Evolutionary conservation across 495 filamentous ascomycete species (phyloP), one percentile per base, ranked within the genome.

Genomic region (Polyplosphaeria fusca): DNA sequence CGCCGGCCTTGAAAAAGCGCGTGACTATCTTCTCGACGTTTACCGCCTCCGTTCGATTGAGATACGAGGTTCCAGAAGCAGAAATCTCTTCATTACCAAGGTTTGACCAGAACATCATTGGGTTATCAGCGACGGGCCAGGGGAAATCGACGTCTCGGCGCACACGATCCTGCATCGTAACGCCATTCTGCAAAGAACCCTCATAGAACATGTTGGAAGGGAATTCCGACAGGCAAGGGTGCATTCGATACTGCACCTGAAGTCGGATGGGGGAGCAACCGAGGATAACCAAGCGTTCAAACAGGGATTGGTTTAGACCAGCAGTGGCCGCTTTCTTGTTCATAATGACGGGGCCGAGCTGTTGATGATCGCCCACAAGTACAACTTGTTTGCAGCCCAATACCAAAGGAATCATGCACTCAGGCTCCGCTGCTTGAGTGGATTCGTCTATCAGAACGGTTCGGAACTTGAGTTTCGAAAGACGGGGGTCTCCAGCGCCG

Each of bases 61-160:
- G 84, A 67, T 97, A 99, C 7, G 92, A 96, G 0, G 94, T 99
- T 65, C 93, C 94, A 9, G 90, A 96, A 0, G 94, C 93, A 39
- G 91, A 95, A 49, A 99, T 97, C 70, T 99, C 93, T 68, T 99
- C 93, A 53, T 93, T 95, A 48, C 93, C 93, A 40, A 96, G 76
- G 68, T 97, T 97, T 5, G 91, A 94, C 93, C 93, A 99, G 76
- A 99, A 99, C 93, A 97, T 97, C 93, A 99, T 99, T 7, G 93
- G 93, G 54, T 84, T 86, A 62, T 97, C 94, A 44, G 77, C 81
- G 38, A 95, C 90, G 12, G 93, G 93, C 93, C 93, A 99, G 2
- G 93, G 93, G 72, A 99, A 99, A 67, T 99, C 93, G 22, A 98
- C 90, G 67, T 99, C 92, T 50, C 85, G 86, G 47, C 91, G 86